Evolutionary conservation across 2,329 filamentous ascomycete species (phyloP), one percentile per base, ranked within the genome.

Genomic region (Phaeosphaeria sp.): DNA sequence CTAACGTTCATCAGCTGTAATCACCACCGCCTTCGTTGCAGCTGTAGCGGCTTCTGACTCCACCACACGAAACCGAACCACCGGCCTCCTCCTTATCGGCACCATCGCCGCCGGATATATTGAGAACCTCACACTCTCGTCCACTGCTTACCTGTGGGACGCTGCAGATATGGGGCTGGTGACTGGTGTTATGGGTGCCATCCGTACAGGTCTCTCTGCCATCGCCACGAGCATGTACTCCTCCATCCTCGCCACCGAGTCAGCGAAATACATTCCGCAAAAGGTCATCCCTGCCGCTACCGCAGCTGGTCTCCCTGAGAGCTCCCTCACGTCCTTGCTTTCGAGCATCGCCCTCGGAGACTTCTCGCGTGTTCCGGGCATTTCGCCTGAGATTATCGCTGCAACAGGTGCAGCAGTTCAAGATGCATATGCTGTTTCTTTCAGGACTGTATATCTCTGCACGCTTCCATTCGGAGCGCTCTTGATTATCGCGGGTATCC

Each of bases 361-460:
- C 27, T 70, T 74, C 51, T 56, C 60, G 3, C 56, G 53, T 8
- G 68, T 74, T 13, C 66, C 67, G n/a, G 72, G 64, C 2, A 69
- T 74, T 25, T 68, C 68, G 0, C 55, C 63, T 1, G 64, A 65
- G 0, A 66, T 74, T 20, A 65, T 68, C n/a, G 65, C 55, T 0
- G 63, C 77, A 0, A 77, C 80, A 0, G 69, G 60, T 2, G 54
- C 59, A 0, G 77, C 78, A 21, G 59, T 78, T 8, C 76, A 78
- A 60, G 68, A 71, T 11, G 79, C 80, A n/a, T 82, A 83, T 63
- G 67, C 74, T 5, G 55, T 74, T n/a, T 77, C 78, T 2, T 82
- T 83, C 66, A 69, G 72, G 53, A 74, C 77, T 3, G 81, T 84
- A 1, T 84, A 81, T 79, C 70, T 80, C 65, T 46, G 74, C 57